Evolutionary conservation across 805 yeast species (phyloP).

Genomic region (Teunomyces aglyptinius): DNA sequence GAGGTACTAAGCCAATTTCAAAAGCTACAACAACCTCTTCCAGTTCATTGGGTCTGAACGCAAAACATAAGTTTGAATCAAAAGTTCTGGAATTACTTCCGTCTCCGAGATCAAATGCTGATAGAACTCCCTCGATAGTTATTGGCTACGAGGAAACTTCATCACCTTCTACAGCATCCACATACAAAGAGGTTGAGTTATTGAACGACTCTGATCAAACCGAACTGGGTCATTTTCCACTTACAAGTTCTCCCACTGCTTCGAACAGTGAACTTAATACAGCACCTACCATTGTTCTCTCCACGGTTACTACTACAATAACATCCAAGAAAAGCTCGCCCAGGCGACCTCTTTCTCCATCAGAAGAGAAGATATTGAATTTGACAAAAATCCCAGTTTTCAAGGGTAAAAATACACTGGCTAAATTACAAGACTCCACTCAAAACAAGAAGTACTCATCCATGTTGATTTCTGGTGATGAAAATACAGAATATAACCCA

Average conservation of each 20-base stretch:
- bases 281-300: neutral
- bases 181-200: slow-evolving; percentile 13
- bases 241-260: neutral
- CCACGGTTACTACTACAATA: neutral
- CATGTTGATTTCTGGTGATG: neutral
- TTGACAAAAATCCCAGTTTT: slow-evolving; percentile 26
- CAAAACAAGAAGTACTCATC: neutral
- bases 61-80: neutral
- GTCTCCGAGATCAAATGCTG: neutral
- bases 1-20: slow-evolving; percentile 5
- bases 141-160: slow-evolving; percentile 16
- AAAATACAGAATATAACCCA: neutral
- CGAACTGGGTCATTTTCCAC: neutral
- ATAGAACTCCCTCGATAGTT: slow-evolving; percentile 17
- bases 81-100: neutral
- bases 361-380: slow-evolving; percentile 23
- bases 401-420: slow-evolving; percentile 6
- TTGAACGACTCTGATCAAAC: neutral
- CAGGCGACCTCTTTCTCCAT: slow-evolving; percentile 19
- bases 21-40: slow-evolving; percentile 2
- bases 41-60: neutral
- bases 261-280: neutral
- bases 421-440: neutral
- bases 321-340: slow-evolving; percentile 11
- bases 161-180: slow-evolving; percentile 17